Base-by-base conservation (phyloP, 2,329 filamentous ascomycete genomes). In the Penicillium sp. region DNA sequence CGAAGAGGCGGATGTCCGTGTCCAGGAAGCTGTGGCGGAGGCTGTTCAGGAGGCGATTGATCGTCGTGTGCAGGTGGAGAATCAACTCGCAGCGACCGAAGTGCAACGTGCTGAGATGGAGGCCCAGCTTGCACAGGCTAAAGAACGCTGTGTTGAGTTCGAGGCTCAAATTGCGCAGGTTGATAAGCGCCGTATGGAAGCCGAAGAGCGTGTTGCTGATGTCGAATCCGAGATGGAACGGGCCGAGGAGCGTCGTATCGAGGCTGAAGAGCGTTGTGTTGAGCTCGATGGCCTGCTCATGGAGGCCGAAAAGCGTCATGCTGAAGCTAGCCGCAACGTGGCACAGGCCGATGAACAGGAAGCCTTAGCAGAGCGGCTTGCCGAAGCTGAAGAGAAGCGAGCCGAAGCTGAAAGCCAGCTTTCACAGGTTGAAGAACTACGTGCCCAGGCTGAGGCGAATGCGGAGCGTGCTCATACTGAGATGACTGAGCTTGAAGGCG, bases 401-500 rank as follows among this genome's bases (percentile, higher is more conserved):
- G 37, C 35, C 6, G 35, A 41, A 25, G 22, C 23, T 15, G 48
- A 42, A 33, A n/a, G 22, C 2, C 23, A 42, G 37, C 48, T 50
- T 31, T 37, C 48, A 29, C 48, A 50, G 22, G 50, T n/a, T 23
- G 50, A 40, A 22, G 55, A 69, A 50, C 63, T 64, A 42, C 65
- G 69, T 54, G 59, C 64, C 4, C 53, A 67, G 9, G 69, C 75
- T 6, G 74, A 77, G 33, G 67, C 72, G 37, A 72, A 75, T 37
- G 62, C 75, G 4, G 64, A 68, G 11, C 73, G 72, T 31, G 69
- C 79, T 49, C 79, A 81, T 54, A 69, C 72, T n/a, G 81, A 84
- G 61, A 72, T 82, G 65, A 72, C 77, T 6, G 73, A 75, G 6
- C 75, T 88, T 35, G 86, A 88, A 67, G 78, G 81, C 53, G 84